Evolutionary conservation across 2,329 filamentous ascomycete genomes (phyloP), one percentile per base, ranked within the genome.

Genomic region (Calycina marina): DNA sequence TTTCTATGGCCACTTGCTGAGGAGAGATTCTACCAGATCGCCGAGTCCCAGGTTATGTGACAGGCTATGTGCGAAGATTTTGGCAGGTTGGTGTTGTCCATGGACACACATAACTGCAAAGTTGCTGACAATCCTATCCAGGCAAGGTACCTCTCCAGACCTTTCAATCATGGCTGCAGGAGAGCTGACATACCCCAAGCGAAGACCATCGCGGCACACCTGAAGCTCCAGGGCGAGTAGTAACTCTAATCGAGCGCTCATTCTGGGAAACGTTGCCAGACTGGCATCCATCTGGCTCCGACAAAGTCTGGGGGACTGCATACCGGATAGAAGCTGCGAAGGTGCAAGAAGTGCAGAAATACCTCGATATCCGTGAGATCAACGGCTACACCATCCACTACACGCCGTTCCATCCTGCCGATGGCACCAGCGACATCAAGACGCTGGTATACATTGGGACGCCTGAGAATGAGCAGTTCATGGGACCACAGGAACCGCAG

Each of bases 371-470:
- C 43, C 77, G 90, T 28, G 90, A 98, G 58, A 93, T 96, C 52
- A 93, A 96, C 59, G 90, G 90, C 15, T 98, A 98, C 58, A 82
- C 77, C 33, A 92, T 93, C 44, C 86, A 94, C 57, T 83, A 85
- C 56, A 83, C 85, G 16, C 73, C 79, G 0, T 94, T 96, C 55
- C 65, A 86, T 47, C 74, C 56, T n/a, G 52, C 56, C 25, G 55
- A 61, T 40, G 50, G 50, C 15, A 49, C 52, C 10, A 35, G 50
- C 4, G 44, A 56, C 13, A 66, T 72, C 46, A 56, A 52, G 33
- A 65, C 68, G 37, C 69, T 94, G 40, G 83, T 93, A 2, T 98
- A 98, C 56, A 96, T 98, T 50, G 90, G 90, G 14, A 80, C 92
- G 2, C 90, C 90, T 0, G 73, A 78, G 28, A 98, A 98, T 50